Evolutionary conservation across 1,284 basidiomycete genomes (phyloP), one percentile per base, ranked within the genome.

Genomic region (Ceratobasidium sp.): DNA sequence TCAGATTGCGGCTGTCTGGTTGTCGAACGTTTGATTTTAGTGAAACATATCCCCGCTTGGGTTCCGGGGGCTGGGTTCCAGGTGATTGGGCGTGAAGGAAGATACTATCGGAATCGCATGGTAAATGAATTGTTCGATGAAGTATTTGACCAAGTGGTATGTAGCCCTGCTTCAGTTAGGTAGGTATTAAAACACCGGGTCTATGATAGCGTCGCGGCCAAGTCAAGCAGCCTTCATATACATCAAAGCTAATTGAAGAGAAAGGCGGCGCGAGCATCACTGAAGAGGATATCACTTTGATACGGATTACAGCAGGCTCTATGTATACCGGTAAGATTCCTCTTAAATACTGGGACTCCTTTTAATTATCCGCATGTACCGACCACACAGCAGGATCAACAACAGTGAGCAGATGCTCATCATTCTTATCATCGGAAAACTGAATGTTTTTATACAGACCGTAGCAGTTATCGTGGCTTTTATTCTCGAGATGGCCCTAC

Each of bases 381-480:
- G n/a, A 28, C 26, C 26, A 23, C 26, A 14, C 10, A 53, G 23
- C 50, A 5, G 23, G 21, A 21, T 26, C 50, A 23, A 14, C 14
- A 53, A 12, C 9, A 2, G 12, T 53, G 26, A 53, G 50, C 23
- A 18, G 8, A 18, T 18, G 6, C n/a, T 8, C 18, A 6, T 50
- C 23, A n/a, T 8, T 50, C 6, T n/a, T 50, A 18, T 50, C 6
- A 39, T 39, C n/a, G 36, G 14, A 39, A 39, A 39, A 39, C 6
- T 39, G 36, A 69, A n/a, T n/a, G n/a, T n/a, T n/a, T 9, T 5
- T 39, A 3, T 64, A 18, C 3, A 14, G 12, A 39, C 58, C 10
- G 52, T 41, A 8, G 45, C 76, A 41, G 58, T 81, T 3, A 30
- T 18, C 26, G 32, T 18, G 39, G 32, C 32, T 28, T 65, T 65